Evolutionary conservation across 148 eudicot species (phyloP), one percentile per base, ranked within the genome.

Genomic region (Vaccinium corymbosum): DNA sequence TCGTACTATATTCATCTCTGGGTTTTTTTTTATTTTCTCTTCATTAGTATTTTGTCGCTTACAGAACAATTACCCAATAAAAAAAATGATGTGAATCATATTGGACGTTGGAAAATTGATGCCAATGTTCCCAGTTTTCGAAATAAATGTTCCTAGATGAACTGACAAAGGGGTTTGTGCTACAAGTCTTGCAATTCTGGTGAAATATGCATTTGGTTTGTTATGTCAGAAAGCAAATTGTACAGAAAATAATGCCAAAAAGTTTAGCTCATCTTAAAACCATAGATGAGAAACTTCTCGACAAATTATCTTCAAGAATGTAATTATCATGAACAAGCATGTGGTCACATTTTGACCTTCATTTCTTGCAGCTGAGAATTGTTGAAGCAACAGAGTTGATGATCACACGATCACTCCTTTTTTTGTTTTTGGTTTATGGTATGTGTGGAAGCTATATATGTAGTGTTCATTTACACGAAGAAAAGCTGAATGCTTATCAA

Each of bases 341-440:
- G 42, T 32, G 35, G 1, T 32, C 51, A 38, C 14, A 5, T 16
- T 79, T 12, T 12, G 48, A 13, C 72, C 38, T 32, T 32, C 35
- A 20, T 62, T 42, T 80, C 6, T 62, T 46, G 55, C 82, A 80
- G 82, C 51, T 46, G 73, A 80, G n/a, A 35, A 80, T 13, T 79
- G 35, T 42, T 61, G 82, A 29, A 48, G 53, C 35, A 22, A 27
- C 51, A 17, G 19, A 57, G 71, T 59, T 80, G 71, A 61, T 80
- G 35, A 80, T 13, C n/a, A 48, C 50, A 6, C 12, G 53, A 57
- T 80, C 16, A 7, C 46, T 7, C 12, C 7, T 2, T 78, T 55
- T 32, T 6, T 53, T 42, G 29, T 0, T 25, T 25, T 9, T 10
- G 32, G 32, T 64, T 64, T 64, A 25, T 64, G 32, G 52, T 38